These are phyloP conservation scores for Fusarium concolor DNA, from an alignment of 2,329 filamentous ascomycete species.

Conservation along the genomic window DNA sequence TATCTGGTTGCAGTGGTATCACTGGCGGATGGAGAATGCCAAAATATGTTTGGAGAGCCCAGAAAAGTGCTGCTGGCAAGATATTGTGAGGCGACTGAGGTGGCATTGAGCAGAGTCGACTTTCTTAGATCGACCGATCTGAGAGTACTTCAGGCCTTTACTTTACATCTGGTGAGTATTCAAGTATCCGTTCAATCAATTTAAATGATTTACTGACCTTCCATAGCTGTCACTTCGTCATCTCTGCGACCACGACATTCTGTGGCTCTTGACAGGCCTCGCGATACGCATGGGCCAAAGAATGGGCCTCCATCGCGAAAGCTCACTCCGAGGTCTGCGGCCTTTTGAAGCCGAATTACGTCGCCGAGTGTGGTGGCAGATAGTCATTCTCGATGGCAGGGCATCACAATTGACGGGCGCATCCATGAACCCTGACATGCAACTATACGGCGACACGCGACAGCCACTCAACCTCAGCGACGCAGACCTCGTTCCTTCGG, in stretches of 20 bases:
- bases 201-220: not conserved
- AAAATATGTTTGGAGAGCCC: not conserved
- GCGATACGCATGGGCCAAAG: constrained; percentile 9
- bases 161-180: not conserved
- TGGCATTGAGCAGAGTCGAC: constrained; percentile 4
- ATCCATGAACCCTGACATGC: constrained; percentile 12
- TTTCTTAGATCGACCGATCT: constrained; percentile 10
- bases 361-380: constrained; percentile 14
- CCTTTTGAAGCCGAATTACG: constrained; percentile 10
- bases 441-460: constrained; percentile 7
- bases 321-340: not conserved
- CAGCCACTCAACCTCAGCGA: constrained; percentile 11
- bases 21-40: not conserved
- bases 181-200: rapidly evolving
- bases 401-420: constrained; percentile 6
- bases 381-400: constrained; percentile 5
- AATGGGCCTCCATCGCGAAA: constrained; percentile 10
- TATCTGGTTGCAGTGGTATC: not conserved
- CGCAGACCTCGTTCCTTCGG: constrained; percentile 4
- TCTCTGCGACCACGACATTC: constrained; percentile 10
- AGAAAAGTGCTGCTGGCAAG: not conserved
- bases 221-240: constrained; percentile 2
- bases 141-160: constrained; percentile 5
- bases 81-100: constrained; percentile 6
- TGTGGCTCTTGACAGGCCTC: constrained; percentile 8